Evolutionary conservation across 1,284 basidiomycete species (phyloP).

Genomic region (Ceratobasidium sp.): DNA sequence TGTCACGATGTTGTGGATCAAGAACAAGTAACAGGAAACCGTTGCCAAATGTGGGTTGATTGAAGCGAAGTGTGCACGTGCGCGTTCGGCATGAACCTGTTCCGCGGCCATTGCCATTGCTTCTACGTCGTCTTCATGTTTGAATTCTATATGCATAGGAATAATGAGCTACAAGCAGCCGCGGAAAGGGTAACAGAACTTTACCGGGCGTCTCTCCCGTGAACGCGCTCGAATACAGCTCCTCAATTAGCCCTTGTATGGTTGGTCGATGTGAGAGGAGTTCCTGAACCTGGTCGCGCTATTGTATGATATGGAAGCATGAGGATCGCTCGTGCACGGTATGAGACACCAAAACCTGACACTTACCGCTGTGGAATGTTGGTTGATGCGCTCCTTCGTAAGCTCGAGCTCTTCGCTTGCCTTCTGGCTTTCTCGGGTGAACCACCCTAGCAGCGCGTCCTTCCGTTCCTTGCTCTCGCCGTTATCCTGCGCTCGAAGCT

Average conservation of each 20-base stretch:
- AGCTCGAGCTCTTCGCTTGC: neutral
- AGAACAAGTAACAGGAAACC: too few species aligned
- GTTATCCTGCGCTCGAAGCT: neutral
- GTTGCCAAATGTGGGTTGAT: neutral
- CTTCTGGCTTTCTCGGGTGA: neutral
- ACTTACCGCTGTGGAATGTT: neutral
- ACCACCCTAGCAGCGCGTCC: neutral
- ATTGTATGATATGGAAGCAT: neutral
- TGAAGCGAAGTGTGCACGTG: neutral
- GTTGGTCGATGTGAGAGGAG: neutral
- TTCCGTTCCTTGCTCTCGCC: neutral
- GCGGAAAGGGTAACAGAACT: neutral
- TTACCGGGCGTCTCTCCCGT: conserved; percentile 6
- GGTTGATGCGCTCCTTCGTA: neutral
- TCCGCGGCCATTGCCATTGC: neutral
- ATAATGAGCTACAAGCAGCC: neutral
- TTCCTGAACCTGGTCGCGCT: neutral
- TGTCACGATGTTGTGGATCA: too few species aligned
- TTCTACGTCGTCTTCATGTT: conserved; percentile 4
- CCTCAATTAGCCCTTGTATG: neutral
- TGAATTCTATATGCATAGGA: neutral
- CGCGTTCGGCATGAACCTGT: too few species aligned
- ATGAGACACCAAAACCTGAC: neutral
- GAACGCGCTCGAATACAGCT: conserved; percentile 7
- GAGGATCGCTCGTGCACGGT: neutral